Evolutionary conservation across 805 yeast species (phyloP).

Genomic region (Barnettozyma vustinii): DNA sequence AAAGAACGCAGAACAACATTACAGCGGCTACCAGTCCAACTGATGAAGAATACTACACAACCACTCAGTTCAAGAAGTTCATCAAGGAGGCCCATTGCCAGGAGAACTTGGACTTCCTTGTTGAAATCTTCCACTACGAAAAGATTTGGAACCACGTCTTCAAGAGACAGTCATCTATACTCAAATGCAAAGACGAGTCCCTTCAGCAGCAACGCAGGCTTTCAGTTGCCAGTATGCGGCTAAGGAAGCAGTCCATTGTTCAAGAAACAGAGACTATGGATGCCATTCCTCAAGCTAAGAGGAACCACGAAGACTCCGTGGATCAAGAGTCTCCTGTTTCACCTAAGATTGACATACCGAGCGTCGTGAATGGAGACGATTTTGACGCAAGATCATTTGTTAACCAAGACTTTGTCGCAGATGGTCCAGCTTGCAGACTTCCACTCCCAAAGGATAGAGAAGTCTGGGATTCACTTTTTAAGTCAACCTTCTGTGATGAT

Average conservation of each 20-base stretch:
- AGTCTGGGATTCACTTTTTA: conserved; percentile 16
- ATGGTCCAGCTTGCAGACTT: not conserved
- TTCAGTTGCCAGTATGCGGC: conserved; percentile 15
- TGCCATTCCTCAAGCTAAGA: not conserved
- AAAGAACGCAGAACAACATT: not conserved
- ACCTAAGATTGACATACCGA: conserved; percentile 14
- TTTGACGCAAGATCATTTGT: conserved; percentile 21
- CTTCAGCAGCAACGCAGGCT: conserved; percentile 13
- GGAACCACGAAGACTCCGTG: not conserved
- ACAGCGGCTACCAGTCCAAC: not conserved
- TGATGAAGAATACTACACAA: conserved; percentile 9
- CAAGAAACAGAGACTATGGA: conserved; percentile 13
- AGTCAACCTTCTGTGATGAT: conserved; percentile 10
- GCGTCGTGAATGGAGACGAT: conserved; percentile 15
- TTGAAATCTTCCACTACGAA: conserved; percentile 42
- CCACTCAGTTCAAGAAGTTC: conserved; percentile 29
- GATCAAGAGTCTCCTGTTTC: conserved; percentile 1
- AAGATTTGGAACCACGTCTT: conserved; percentile 33
- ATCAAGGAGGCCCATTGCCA: conserved; percentile 37
- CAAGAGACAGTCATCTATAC: conserved; percentile 27
- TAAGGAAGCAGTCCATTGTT: conserved; percentile 18
- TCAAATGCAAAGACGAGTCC: conserved; percentile 26
- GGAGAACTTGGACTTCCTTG: conserved; percentile 40
- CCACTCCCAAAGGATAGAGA: conserved; percentile 1
- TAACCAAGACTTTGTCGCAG: conserved; percentile 4